Base-by-base conservation (phyloP, 2,329 filamentous ascomycete species). In the Epichloe uncinata region DNA sequence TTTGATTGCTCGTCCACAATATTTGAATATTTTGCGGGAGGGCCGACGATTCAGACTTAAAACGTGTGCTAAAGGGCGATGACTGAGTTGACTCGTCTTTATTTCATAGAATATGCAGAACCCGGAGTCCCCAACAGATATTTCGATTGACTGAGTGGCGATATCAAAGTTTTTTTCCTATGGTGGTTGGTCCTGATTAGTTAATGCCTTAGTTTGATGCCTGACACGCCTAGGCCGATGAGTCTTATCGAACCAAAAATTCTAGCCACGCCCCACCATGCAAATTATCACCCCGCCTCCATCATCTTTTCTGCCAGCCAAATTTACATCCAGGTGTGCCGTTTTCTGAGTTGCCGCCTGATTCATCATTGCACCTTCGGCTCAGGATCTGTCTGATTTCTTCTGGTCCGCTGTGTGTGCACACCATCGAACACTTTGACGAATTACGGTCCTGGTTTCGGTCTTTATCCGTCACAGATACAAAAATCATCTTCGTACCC, bases 261-360 rank as follows among this genome's bases (percentile, higher is more conserved):
- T 64, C 60, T 58, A 61, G 63, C 59, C 52, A 52, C 56, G 63
- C 64, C 65, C 66, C 66, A 67, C 66, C 60, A 65, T 49, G 60
- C 59, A 59, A 66, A 66, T 66, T 63, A 65, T 62, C 64, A 68
- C 66, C 66, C 66, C 66, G 65, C 65, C 64, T 64, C 60, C 56
- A 51, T 55, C 50, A 54, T 34, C 45, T 49, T 51, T 50, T 41
- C 40, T 52, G 51, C 36, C 42, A 47, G 41, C 30, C 40, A 35
- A 41, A 41, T 40, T 35, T 41, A 16, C 42, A 16, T 30, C 12
- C n/a, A 8, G 47, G 47, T 41, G 47, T 49, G 50, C 43, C 38
- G 35, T 48, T 50, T 26, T 49, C 45, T 50, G 55, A 55, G 52
- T 55, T 55, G 55, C 55, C 58, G 55, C 52, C 57, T 55, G 55